These are phyloP conservation scores for Nothophytophthora sp. DNA, from an alignment of 352 stramenopile species.

Conservation along the genomic window DNA sequence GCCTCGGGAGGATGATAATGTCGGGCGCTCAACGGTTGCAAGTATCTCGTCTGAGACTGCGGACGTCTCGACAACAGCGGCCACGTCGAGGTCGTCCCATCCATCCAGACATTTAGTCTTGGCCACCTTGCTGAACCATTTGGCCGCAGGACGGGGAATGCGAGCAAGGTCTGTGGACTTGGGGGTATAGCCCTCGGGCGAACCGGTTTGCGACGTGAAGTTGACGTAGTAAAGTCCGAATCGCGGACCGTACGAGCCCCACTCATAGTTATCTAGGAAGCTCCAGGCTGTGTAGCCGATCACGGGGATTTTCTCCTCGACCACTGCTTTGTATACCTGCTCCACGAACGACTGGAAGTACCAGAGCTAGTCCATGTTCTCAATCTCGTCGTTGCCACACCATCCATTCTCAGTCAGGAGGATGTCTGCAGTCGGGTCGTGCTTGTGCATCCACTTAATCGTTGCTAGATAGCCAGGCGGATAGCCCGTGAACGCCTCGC, in stretches of 20 bases:
- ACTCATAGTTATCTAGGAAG: slow-evolving; percentile 95
- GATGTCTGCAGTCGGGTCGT: slow-evolving; percentile 18
- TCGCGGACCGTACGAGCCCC: slow-evolving; percentile 54
- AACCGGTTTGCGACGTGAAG: slow-evolving; percentile 39
- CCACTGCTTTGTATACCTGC: slow-evolving; percentile 37
- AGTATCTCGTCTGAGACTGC: background rate
- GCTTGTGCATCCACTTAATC: slow-evolving; percentile 29
- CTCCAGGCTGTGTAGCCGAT: slow-evolving; percentile 91
- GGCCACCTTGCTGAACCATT: slow-evolving; percentile 11
- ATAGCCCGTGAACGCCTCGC: slow-evolving; percentile 27
- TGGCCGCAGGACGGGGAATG: slow-evolving; percentile 23
- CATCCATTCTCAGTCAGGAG: slow-evolving; percentile 40
- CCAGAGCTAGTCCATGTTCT: slow-evolving; percentile 39
- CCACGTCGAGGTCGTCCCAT: background rate
- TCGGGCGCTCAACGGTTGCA: background rate
- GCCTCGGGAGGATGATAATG: background rate
- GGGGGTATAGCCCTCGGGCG: slow-evolving; percentile 7
- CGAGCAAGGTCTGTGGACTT: slow-evolving; percentile 15
- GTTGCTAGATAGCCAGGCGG: slow-evolving; percentile 24
- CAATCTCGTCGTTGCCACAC: slow-evolving; percentile 33
- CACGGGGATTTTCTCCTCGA: slow-evolving; percentile 41
- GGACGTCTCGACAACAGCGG: background rate
- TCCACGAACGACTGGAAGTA: slow-evolving; percentile 34
- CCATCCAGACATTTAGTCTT: background rate
- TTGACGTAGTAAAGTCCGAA: slow-evolving; percentile 46